A percentile compares a stretch with the other conserved stretches of the same genome.
These are phyloP conservation scores for Trifolium subterraneum DNA, from an alignment of 306 rosid species.

Conservation along the genomic window DNA sequence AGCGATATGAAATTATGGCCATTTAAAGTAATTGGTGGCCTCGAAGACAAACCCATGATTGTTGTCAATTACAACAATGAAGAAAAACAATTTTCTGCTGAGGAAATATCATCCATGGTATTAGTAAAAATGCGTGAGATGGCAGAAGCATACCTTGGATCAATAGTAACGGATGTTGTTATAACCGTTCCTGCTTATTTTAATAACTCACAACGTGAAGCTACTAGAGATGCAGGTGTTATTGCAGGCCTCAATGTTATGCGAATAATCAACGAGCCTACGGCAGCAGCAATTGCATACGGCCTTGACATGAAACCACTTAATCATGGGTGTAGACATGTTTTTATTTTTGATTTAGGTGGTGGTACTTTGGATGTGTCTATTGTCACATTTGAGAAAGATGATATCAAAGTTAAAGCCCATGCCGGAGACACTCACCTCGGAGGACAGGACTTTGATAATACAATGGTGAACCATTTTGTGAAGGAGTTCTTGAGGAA, in stretches of 20 bases:
- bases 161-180: slow-evolving; percentile 14
- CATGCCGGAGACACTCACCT: neutral
- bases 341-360: slow-evolving; percentile 36
- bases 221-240: slow-evolving; percentile 34
- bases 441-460: neutral
- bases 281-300: slow-evolving; percentile 37
- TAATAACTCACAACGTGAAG: slow-evolving; percentile 28
- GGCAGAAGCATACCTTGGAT: slow-evolving; percentile 56
- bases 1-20: slow-evolving; percentile 62
- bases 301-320: neutral
- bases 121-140: slow-evolving; percentile 64
- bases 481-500: slow-evolving; percentile 20
- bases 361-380: slow-evolving; percentile 45
- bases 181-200: slow-evolving; percentile 43
- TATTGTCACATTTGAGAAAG: slow-evolving; percentile 11
- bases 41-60: slow-evolving; percentile 54
- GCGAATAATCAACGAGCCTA: slow-evolving; percentile 37
- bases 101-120: slow-evolving; percentile 62
- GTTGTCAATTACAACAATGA: slow-evolving; percentile 42
- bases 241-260: slow-evolving; percentile 13
- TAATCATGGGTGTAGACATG: neutral
- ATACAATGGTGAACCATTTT: neutral
- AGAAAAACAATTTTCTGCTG: slow-evolving; percentile 47
- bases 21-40: slow-evolving; percentile 42
- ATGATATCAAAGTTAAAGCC: neutral